These are phyloP conservation scores for Balakata baccata DNA, from an alignment of 345 rosid species.

Conservation along the genomic window DNA sequence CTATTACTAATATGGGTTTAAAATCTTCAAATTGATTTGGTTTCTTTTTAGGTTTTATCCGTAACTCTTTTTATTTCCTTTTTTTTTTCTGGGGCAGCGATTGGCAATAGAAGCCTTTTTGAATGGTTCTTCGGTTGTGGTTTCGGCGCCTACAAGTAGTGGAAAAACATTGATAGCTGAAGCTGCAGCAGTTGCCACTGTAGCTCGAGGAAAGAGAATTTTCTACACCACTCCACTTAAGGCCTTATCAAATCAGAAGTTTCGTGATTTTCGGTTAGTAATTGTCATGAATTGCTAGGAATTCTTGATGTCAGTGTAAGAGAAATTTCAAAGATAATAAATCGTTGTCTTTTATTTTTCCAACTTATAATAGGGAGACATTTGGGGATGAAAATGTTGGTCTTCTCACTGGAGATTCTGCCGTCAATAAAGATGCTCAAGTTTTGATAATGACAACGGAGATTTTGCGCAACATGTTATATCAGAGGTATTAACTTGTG, in stretches of 20 bases:
- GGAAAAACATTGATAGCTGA: slow-evolving; percentile 97
- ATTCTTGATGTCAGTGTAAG: not conserved
- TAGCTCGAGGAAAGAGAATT: slow-evolving; percentile 73
- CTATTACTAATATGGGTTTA: not conserved
- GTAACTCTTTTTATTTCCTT: not conserved
- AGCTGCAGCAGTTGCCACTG: slow-evolving; percentile 90
- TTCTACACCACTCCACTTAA: slow-evolving; percentile 95
- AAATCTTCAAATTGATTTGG: not conserved
- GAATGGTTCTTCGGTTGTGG: slow-evolving; percentile 83
- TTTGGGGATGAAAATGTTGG: slow-evolving; percentile 91
- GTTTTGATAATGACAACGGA: slow-evolving; percentile 91
- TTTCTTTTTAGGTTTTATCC: not conserved
- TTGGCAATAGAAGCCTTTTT: slow-evolving; percentile 76
- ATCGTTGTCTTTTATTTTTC: not conserved
- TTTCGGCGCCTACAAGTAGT: slow-evolving; percentile 95
- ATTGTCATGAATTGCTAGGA: not conserved
- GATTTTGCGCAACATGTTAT: slow-evolving; percentile 92
- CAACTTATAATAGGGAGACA: slow-evolving; percentile 46
- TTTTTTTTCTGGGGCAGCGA: no score
- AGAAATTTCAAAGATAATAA: not conserved
- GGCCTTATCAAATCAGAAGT: slow-evolving; percentile 95
- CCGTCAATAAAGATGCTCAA: slow-evolving; percentile 79
- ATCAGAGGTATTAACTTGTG: slow-evolving; percentile 56
- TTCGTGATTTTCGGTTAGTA: slow-evolving; percentile 81
- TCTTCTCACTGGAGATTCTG: slow-evolving; percentile 89